Evolutionary conservation across 768 basidiomycete genomes (phyloP).

Genomic region (Boletus rubroflammeus): DNA sequence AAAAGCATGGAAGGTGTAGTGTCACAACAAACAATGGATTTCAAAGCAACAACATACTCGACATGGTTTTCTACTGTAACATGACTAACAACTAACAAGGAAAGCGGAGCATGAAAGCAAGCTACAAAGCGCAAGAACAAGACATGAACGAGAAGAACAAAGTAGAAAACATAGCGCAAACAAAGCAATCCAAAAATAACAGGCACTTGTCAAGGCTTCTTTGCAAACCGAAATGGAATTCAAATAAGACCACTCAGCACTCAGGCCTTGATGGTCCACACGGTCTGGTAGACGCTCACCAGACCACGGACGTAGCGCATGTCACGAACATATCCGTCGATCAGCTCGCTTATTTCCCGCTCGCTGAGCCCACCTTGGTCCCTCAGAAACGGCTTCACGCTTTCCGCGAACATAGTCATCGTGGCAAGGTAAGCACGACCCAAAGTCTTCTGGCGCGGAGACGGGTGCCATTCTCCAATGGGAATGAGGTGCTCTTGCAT

Average conservation of each 20-base stretch:
- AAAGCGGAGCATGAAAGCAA: not conserved
- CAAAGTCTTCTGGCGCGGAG: constrained; percentile 33
- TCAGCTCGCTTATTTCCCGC: constrained; percentile 37
- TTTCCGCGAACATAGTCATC: constrained; percentile 43
- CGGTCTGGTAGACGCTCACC: constrained; percentile 46
- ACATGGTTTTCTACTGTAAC: not conserved
- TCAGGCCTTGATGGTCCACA: constrained; percentile 40
- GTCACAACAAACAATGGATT: not conserved
- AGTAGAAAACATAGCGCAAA: not conserved
- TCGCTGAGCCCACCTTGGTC: constrained; percentile 36
- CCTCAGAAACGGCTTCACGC: constrained; percentile 46
- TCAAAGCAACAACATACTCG: not conserved
- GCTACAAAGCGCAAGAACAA: not conserved
- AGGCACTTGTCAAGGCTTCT: not conserved
- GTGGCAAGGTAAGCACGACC: constrained; percentile 42
- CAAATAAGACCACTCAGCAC: constrained; percentile 6
- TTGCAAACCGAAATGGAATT: not conserved
- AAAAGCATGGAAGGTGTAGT: not conserved
- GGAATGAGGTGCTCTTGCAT: constrained; percentile 41
- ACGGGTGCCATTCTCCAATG: constrained; percentile 51
- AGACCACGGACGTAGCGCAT: constrained; percentile 45
- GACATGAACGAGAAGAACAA: not conserved
- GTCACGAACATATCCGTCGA: constrained; percentile 45
- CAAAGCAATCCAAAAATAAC: not conserved
- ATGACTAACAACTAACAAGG: not conserved